Base-by-base conservation (phyloP, 192 early-diverging fungal species). In the Coemansia sp. region DNA sequence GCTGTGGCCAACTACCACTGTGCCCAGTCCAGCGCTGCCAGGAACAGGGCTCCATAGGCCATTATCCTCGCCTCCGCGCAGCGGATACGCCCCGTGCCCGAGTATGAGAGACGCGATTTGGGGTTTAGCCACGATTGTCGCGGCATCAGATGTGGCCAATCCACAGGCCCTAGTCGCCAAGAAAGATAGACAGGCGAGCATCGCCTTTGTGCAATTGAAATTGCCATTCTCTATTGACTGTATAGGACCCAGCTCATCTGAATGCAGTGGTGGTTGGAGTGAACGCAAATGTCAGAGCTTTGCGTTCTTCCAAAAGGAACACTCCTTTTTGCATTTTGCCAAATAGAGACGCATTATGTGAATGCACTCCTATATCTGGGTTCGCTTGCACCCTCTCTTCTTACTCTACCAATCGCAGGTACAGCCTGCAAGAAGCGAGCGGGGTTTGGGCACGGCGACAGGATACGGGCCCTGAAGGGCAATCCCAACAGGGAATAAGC, bases 391-490 rank as follows among this genome's bases (percentile, higher is more conserved):
- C 13, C 25, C 25, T 23, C 11, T 23, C 47, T 10, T 50, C 21
- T 13, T 11, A 6, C 23, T 20, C 45, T 47, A 18, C 9, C 45
- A 47, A 47, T 47, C 45, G 45, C n/a, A 1, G 20, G 45, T 47
- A 26, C 48, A 55, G 31, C 33, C 26, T 33, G 28, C 26, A 55
- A 33, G 48, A 26, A 5, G 52, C 26, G 6, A n/a, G 48, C 21
- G 47, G 20, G 48, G 48, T 52, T 52, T 52, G 48, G 48, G 52
- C 52, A 33, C 52, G 52, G 52, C 28, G 52, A 55, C 52, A 55
- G 23, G 52, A 28, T 28, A 28, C 52, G 25, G 52, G 52, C 52
- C 52, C 52, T 55, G 25, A 28, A 5, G 52, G 25, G 52, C 52
- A 55, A 55, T 55, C 52, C 26, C 52, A 31, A 16, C 52, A 55